These are phyloP conservation scores for Prunus salicina DNA, from an alignment of 306 rosid genomes.

Conservation along the genomic window DNA sequence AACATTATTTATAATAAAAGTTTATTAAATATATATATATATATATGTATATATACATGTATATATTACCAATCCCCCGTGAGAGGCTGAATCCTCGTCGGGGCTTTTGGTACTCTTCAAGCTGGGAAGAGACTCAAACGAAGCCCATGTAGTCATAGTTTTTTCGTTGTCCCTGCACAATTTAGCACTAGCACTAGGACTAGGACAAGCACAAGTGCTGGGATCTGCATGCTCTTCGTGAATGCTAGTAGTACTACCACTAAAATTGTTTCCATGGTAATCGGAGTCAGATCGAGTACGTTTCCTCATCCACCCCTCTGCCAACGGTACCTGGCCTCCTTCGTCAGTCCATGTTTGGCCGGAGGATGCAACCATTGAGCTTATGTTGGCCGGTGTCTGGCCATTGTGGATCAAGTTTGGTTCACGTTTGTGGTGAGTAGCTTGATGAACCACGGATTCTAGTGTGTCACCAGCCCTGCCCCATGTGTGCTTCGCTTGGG, in stretches of 20 bases:
- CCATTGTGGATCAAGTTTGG: slow-evolving; percentile 13
- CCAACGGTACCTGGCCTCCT: background rate
- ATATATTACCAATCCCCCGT: slow-evolving; percentile 32
- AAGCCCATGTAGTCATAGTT: slow-evolving; percentile 47
- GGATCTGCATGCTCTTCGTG: slow-evolving; percentile 31
- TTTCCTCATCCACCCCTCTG: slow-evolving; percentile 20
- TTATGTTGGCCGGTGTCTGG: slow-evolving; percentile 9
- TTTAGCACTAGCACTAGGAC: slow-evolving; percentile 20
- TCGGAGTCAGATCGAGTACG: slow-evolving; percentile 29
- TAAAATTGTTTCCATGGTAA: slow-evolving; percentile 15
- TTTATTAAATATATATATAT: background rate
- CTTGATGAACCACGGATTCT: slow-evolving; percentile 66
- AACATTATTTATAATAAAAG: background rate
- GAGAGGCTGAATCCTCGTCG: slow-evolving; percentile 51
- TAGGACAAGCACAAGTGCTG: slow-evolving; percentile 33
- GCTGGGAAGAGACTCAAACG: slow-evolving; percentile 49
- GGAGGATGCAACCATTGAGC: slow-evolving; percentile 28
- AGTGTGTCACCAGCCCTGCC: slow-evolving; percentile 46
- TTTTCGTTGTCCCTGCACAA: slow-evolving; percentile 39
- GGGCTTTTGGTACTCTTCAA: slow-evolving; percentile 35
- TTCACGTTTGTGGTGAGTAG: slow-evolving; percentile 31
- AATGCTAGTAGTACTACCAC: slow-evolving; percentile 7
- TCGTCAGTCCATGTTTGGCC: slow-evolving; percentile 24
- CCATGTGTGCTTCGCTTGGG: slow-evolving; percentile 48
- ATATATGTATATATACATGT: background rate